phyloP scores from a whole-genome alignment of 2,329 filamentous ascomycete species.

The Graphilbum sp. region DNA sequence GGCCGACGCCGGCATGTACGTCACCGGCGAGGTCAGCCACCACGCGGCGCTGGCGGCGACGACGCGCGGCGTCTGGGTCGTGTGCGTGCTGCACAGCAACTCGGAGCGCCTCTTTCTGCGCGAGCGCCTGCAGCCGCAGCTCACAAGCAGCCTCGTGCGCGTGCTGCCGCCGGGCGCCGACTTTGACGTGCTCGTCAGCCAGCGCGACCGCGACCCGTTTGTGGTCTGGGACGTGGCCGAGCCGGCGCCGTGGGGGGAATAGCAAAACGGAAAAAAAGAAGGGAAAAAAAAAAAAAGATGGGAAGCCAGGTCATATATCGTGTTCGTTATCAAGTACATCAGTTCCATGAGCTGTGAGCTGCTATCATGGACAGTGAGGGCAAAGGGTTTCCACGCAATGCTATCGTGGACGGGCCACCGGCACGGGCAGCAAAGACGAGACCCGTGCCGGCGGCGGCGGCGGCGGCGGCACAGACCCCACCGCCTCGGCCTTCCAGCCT shows the following conservation, averaged over 20 bases:
- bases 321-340: too few relatives aligned
- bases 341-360: too few relatives aligned
- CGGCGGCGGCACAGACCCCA: not conserved
- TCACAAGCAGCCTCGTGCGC: too few relatives aligned
- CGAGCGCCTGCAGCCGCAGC: slow-evolving; percentile 48
- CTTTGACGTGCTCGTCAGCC: slow-evolving; percentile 52
- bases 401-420: too few relatives aligned
- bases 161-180: slow-evolving; percentile 29
- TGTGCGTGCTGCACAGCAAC: slow-evolving; percentile 85
- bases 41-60: slow-evolving; percentile 80
- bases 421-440: too few relatives aligned
- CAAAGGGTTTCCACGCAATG: too few relatives aligned
- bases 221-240: slow-evolving; percentile 44
- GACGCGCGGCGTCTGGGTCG: slow-evolving; percentile 66
- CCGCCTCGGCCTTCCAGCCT: not conserved
- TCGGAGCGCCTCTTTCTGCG: slow-evolving; percentile 73
- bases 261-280: not conserved
- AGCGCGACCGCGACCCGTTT: slow-evolving; percentile 76
- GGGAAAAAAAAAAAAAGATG: too few relatives aligned
- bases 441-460: not conserved
- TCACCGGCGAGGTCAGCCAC: slow-evolving; percentile 88
- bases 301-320: too few relatives aligned
- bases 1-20: slow-evolving; percentile 55
- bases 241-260: not conserved
- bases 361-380: too few relatives aligned